Base-by-base conservation (phyloP, 2,329 filamentous ascomycete species). In the Immersiporthe knoxdaviesiana region DNA sequence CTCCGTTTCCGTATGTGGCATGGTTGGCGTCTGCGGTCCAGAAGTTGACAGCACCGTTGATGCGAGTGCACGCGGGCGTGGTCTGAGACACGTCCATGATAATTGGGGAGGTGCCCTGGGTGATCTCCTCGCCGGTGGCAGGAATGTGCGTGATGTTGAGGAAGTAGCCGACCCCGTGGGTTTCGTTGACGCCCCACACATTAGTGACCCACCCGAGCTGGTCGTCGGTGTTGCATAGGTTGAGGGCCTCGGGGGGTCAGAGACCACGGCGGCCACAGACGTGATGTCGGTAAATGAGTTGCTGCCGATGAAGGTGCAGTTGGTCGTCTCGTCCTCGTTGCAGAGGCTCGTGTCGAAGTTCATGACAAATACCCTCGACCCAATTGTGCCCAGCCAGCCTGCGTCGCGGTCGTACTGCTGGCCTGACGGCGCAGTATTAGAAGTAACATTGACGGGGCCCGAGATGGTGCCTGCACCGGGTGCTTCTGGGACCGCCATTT, bases 331-430 rank as follows among this genome's bases (percentile, higher is more conserved):
- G 59, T 62, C 37, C 11, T n/a, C 7, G 37, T 39, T 10, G 32
- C 59, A 62, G 37, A 62, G n/a, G 24, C 59, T 62, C 1, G 59
- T 62, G 37, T 62, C 59, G 59, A 62, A 62, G 59, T 62, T 62
- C 59, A 62, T 62, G 59, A 44, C 37, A 32, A 62, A 62, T 8
- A 62, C 24, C 24, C 59, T 39, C n/a, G 35, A 27, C 11, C 59
- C 59, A 2, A 62, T 27, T 14, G 14, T 41, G 4, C 59, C 59
- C 21, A 62, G n/a, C 21, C 35, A 62, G 11, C 59, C 59, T n/a
- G 59, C n/a, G 24, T 62, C 59, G 37, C 59, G 59, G 2, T 27
- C 35, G 37, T 62, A 62, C 59, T 62, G 59, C 35, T 62, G 16
- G 30, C 56, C 56, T 8, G 30, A 35, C 32, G 56, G 56, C 12